Conservation (phyloP, 352 stramenopile genomes). For the Globisporangium mamillatum region DNA sequence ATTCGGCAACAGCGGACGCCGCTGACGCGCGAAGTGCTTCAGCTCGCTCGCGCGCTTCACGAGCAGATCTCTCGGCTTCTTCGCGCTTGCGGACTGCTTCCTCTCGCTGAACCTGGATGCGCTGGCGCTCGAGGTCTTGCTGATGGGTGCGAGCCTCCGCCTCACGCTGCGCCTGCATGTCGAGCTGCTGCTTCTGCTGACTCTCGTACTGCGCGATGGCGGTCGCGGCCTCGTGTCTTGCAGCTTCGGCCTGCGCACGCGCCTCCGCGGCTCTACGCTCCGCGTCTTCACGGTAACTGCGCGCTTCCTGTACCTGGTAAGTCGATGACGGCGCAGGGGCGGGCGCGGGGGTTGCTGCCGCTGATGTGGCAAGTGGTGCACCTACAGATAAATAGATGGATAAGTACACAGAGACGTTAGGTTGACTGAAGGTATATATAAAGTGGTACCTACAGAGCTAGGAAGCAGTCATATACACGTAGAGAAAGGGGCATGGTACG, state of each 20-base stretch:
- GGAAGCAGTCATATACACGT: neutral
- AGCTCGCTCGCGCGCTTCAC: constrained; percentile 59
- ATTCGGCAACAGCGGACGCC: constrained; percentile 57
- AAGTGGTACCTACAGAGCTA: too few relatives aligned
- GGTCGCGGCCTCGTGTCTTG: constrained; percentile 37
- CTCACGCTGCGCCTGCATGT: constrained; percentile 32
- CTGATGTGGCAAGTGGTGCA: constrained; percentile 5
- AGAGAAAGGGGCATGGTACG: constrained; percentile 16
- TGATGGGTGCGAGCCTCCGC: constrained; percentile 20
- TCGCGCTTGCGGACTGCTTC: constrained; percentile 44
- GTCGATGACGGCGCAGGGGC: constrained; percentile 11
- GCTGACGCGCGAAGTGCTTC: constrained; percentile 62
- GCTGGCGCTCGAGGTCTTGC: constrained; percentile 37
- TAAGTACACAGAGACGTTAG: neutral
- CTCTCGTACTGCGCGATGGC: constrained; percentile 46
- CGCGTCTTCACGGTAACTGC: constrained; percentile 42
- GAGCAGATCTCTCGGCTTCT: constrained; percentile 57
- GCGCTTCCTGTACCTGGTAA: constrained; percentile 25
- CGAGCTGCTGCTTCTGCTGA: constrained; percentile 45
- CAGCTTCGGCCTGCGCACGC: constrained; percentile 35
- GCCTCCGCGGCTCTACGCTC: constrained; percentile 44
- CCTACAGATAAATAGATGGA: neutral
- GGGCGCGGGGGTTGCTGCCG: neutral
- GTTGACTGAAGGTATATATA: neutral
- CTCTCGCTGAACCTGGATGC: constrained; percentile 49